Evolutionary conservation across 495 filamentous ascomycete species (phyloP), one percentile per base, ranked within the genome.

Genomic region (Lichenothelia convexa): DNA sequence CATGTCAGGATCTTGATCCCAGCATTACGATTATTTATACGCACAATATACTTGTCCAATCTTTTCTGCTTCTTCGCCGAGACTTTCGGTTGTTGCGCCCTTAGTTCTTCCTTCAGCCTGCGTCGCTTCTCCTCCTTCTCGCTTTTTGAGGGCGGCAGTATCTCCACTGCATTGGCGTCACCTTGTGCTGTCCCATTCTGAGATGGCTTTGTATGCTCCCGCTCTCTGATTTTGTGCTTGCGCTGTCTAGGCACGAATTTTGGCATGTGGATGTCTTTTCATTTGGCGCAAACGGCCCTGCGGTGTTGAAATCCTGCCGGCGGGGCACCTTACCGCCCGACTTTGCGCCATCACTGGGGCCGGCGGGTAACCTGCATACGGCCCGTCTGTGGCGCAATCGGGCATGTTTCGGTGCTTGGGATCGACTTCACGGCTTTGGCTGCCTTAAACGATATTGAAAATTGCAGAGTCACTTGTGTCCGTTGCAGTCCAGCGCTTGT

Each of bases 51-150:
- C 51, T 94, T 94, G 40, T 94, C 84, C 22, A 99, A 60, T 26
- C 89, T 67, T 59, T 94, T 95, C 37, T 82, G 70, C 60, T 99
- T 99, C 63, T 95, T 92, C 26, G 71, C 65, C 21, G 78, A 87
- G 42, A 93, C 71, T 50, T 80, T 81, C n/a, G 65, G 57, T 34
- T 80, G 67, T 38, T 67, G 63, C 9, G 55, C 53, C 40, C 57
- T 58, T 38, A 77, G 40, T 41, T 79, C 68, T n/a, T 74, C 71
- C 40, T 67, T 72, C 31, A 93, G 45, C 44, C 77, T 67, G 36
- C 70, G 62, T 49, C 72, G 79, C 50, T 69, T 73, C 40, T 70
- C 66, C 48, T 87, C 76, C 38, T 66, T 70, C 45, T 81, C 75
- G 23, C 57, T 59, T 51, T 79, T 73, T 29, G 71, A 64, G 16